Evolutionary conservation across 169 alveolate genomes (phyloP).

Genomic region (Plasmodium gonderi): DNA sequence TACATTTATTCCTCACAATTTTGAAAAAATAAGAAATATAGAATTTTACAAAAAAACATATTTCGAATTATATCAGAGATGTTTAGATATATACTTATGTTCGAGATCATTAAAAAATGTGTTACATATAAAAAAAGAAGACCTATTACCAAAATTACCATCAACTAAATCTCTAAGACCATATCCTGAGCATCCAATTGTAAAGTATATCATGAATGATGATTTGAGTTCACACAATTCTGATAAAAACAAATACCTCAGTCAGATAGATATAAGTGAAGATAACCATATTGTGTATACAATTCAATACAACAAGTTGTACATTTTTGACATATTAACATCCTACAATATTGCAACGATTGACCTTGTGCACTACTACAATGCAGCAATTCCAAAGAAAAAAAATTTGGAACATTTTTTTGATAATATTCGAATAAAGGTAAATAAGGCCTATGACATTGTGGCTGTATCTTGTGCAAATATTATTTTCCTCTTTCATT

Average conservation of each 20-base stretch:
- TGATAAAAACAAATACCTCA: neutral
- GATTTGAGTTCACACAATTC: neutral
- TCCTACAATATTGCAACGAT: slow-evolving; percentile 58
- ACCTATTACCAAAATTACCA: slow-evolving; percentile 62
- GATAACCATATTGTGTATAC: slow-evolving; percentile 10
- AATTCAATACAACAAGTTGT: slow-evolving; percentile 21
- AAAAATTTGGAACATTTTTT: neutral
- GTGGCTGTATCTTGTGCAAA: slow-evolving; percentile 34
- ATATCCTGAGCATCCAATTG: slow-evolving; percentile 47
- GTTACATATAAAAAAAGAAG: slow-evolving; percentile 65
- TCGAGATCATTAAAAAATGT: slow-evolving; percentile 62
- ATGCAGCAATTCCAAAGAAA: neutral
- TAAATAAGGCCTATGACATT: slow-evolving; percentile 47
- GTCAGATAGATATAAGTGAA: slow-evolving; percentile 50
- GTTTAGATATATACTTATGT: slow-evolving; percentile 64
- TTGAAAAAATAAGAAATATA: slow-evolving; percentile 40
- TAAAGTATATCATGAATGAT: slow-evolving; percentile 28
- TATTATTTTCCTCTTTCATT: slow-evolving; percentile 25
- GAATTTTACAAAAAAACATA: slow-evolving; percentile 60
- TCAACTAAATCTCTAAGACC: slow-evolving; percentile 50
- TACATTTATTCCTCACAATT: slow-evolving; percentile 44
- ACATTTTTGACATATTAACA: slow-evolving; percentile 51
- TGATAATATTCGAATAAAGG: slow-evolving; percentile 37
- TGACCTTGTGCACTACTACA: slow-evolving; percentile 22
- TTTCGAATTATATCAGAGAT: slow-evolving; percentile 71